These are phyloP conservation scores for Lachancea thermotolerans DNA, from an alignment of 805 yeast genomes.

Conservation along the genomic window DNA sequence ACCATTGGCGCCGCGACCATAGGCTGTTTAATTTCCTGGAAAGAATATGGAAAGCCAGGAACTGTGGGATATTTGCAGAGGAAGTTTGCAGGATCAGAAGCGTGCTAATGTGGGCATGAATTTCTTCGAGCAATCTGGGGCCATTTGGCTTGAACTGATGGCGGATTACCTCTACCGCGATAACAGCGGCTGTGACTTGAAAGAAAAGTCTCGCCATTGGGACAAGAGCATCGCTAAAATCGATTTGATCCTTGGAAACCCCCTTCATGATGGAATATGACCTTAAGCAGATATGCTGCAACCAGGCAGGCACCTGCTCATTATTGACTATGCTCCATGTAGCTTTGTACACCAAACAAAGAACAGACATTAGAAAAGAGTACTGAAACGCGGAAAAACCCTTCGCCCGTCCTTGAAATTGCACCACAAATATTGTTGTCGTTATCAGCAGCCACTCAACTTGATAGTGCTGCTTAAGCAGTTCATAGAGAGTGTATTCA, in stretches of 20 bases:
- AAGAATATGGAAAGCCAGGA: constrained; percentile 32
- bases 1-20: background rate
- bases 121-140: constrained; percentile 8
- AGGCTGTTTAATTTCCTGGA: constrained; percentile 5
- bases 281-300: constrained; percentile 18
- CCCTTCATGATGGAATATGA: constrained; percentile 8
- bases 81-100: constrained; percentile 46
- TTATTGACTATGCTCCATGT: constrained; percentile 49
- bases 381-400: constrained; percentile 38
- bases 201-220: constrained; percentile 34
- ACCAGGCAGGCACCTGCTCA: constrained; percentile 41
- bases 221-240: constrained; percentile 28
- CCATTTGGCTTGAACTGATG: constrained; percentile 10
- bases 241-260: constrained; percentile 17
- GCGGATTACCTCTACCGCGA: constrained; percentile 29
- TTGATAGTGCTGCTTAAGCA: constrained; percentile 31
- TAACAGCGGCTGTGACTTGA: constrained; percentile 16
- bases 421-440: constrained; percentile 32
- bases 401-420: constrained; percentile 17
- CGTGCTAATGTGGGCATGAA: constrained; percentile 29
- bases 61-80: constrained; percentile 43
- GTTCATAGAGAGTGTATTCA: constrained; percentile 41
- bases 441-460: constrained; percentile 45
- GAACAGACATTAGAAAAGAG: constrained; percentile 39
- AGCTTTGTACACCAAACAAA: constrained; percentile 49